Evolutionary conservation across 75 land plant genomes (phyloP), one percentile per base, ranked within the genome.

Genomic region (Larix kaempferi): DNA sequence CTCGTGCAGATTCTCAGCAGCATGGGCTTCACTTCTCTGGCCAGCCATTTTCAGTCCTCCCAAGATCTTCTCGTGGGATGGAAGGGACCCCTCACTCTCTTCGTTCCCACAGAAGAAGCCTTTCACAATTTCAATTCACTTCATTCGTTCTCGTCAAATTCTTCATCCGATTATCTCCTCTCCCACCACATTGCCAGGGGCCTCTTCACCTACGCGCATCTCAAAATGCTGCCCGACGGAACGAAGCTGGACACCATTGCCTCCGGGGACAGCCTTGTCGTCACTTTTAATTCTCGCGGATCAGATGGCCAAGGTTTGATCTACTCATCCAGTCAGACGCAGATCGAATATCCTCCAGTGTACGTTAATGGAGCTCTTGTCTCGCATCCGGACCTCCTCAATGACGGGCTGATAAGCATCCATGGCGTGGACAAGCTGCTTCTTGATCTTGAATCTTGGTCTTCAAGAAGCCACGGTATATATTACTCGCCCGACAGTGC

Each of bases 61-160:
- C 35, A 41, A 41, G 59, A 57, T 57, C 59, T 57, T 57, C 59
- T 57, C 4, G 5, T 80, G 69, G 5, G 55, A 60, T 81, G 77
- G 77, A 2, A 57, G 33, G 84, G 82, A 15, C 87, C 90, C 4
- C 39, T 76, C 77, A 90, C 92, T 22, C 12, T 90, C 69, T 90
- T 90, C 78, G 92, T 88, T 3, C 88, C 90, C 13, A 57, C 87
- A 58, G 88, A 88, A 44, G 69, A 80, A 64, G 84, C 92, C 23
- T 56, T 90, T 79, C 77, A 33, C 73, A 59, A 86, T 17, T 86
- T 87, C 79, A 41, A 41, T 41, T 41, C 44, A n/a, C n/a, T n/a
- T n/a, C n/a, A n/a, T n/a, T n/a, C n/a, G n/a, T n/a, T n/a, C 44
- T 41, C 44, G n/a, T 62, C 74, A 39, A 57, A 83, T 6, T 76